Evolutionary conservation across 2,329 filamentous ascomycete species (phyloP).

Genomic region (Zymoseptoria ardabiliae): DNA sequence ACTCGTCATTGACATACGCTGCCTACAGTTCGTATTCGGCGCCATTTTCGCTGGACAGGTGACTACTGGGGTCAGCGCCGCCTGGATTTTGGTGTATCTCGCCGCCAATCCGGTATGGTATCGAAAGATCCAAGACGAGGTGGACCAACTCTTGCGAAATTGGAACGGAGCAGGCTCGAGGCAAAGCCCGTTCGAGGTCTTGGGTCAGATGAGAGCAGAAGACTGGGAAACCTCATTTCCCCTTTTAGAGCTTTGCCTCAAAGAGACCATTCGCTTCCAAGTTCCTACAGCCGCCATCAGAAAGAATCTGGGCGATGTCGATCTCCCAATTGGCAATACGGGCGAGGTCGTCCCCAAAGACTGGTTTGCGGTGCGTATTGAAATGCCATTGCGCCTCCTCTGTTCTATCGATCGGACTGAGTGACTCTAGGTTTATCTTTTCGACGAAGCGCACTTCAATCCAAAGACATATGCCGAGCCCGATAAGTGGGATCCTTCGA

Average conservation of each 20-base stretch:
- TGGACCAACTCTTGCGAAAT: neutral
- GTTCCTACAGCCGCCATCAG: constrained; percentile 44
- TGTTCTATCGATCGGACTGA: too few species aligned
- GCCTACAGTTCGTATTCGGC: constrained; percentile 43
- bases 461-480: constrained; percentile 44
- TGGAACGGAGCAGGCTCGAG: neutral
- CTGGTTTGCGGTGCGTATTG: neutral
- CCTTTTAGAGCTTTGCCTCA: constrained; percentile 44
- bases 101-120: constrained; percentile 41
- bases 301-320: constrained; percentile 42
- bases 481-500: constrained; percentile 42
- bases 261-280: constrained; percentile 48
- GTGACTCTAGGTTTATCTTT: neutral
- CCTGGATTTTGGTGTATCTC: constrained; percentile 48
- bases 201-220: constrained; percentile 29
- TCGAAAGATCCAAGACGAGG: neutral
- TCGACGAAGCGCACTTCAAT: constrained; percentile 46
- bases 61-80: constrained; percentile 51
- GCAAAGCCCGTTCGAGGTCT: neutral
- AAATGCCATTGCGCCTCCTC: too few species aligned
- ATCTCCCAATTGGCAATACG: constrained; percentile 37
- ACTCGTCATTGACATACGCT: too few species aligned
- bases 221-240: constrained; percentile 52
- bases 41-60: constrained; percentile 50
- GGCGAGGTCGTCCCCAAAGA: constrained; percentile 43